Conservation (phyloP, 23 red algal genomes). For the Gracilaria domingensis region DNA sequence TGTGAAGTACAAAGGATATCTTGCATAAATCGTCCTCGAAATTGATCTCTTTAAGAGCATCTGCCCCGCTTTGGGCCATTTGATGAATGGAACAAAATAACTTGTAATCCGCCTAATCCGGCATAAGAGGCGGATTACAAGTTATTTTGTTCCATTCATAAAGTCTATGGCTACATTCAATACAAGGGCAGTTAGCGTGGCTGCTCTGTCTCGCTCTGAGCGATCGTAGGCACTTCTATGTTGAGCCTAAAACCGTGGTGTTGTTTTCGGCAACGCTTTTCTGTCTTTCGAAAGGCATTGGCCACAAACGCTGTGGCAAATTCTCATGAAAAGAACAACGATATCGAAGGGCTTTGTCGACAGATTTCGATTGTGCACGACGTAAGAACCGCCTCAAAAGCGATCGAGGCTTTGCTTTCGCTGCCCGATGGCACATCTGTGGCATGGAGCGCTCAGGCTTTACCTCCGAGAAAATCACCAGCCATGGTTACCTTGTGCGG, state of each 20-base stretch:
- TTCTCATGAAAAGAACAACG: neutral
- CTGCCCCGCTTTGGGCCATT: too few species aligned
- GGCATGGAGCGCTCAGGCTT: slow-evolving; percentile 34
- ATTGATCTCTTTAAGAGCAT: neutral
- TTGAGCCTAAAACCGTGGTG: neutral
- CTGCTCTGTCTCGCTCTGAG: neutral
- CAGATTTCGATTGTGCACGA: slow-evolving; percentile 7
- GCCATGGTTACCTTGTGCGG: slow-evolving; percentile 16
- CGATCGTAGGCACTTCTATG: neutral
- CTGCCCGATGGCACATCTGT: slow-evolving; percentile 20
- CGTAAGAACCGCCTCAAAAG: slow-evolving; percentile 6
- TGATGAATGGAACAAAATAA: too few species aligned
- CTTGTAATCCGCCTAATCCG: too few species aligned
- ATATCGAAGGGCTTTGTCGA: neutral
- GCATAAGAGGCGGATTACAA: too few species aligned
- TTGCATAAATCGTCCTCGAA: neutral
- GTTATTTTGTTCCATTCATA: too few species aligned
- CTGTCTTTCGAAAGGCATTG: neutral
- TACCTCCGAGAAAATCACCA: neutral
- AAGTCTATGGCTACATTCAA: too few species aligned
- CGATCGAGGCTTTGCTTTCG: slow-evolving; percentile 23
- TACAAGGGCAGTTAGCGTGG: too few species aligned
- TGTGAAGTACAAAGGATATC: neutral
- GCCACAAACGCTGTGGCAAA: neutral
- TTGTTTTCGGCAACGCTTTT: neutral